Percentiles rank a stretch among this genome's conserved stretches.
phyloP scores from a whole-genome alignment of 768 basidiomycete genomes.

The Lyophyllum shimeji region DNA sequence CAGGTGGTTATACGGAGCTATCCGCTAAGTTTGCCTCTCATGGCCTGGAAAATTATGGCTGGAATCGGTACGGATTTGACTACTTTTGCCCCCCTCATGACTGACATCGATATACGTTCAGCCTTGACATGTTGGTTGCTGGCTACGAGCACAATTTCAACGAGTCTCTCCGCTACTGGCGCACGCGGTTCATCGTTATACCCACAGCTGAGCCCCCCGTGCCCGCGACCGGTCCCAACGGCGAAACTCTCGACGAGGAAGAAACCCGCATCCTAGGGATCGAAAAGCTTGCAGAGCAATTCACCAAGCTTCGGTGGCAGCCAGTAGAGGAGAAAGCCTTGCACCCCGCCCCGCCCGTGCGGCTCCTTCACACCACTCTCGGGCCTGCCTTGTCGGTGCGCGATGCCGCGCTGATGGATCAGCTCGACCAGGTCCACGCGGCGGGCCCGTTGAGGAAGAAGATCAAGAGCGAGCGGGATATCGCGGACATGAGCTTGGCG shows the following conservation, averaged over 20 bases:
- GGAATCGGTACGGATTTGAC: constrained; percentile 65
- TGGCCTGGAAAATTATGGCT: constrained; percentile 80
- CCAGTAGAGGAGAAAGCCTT: constrained; percentile 53
- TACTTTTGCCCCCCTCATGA: background rate
- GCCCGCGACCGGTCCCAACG: constrained; percentile 53
- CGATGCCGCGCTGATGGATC: constrained; percentile 76
- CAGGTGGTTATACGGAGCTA: constrained; percentile 79
- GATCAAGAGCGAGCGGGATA: constrained; percentile 74
- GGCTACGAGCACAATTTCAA: constrained; percentile 80
- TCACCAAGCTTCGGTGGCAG: constrained; percentile 83
- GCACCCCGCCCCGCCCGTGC: constrained; percentile 55
- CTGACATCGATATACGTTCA: constrained; percentile 24
- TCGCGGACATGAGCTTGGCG: constrained; percentile 60
- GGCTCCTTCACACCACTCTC: constrained; percentile 83
- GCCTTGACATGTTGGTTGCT: constrained; percentile 82
- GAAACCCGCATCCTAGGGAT: constrained; percentile 89
- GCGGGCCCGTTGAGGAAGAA: constrained; percentile 76
- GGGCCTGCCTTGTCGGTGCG: constrained; percentile 77
- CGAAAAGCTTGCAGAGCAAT: constrained; percentile 86
- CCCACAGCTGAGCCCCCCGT: constrained; percentile 75
- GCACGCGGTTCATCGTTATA: constrained; percentile 91
- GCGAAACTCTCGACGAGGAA: constrained; percentile 80
- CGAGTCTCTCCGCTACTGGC: constrained; percentile 88
- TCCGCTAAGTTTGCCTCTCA: constrained; percentile 73
- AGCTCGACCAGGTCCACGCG: constrained; percentile 79